Conservation (phyloP, 2,329 filamentous ascomycete genomes). For the Alternaria alternata region DNA sequence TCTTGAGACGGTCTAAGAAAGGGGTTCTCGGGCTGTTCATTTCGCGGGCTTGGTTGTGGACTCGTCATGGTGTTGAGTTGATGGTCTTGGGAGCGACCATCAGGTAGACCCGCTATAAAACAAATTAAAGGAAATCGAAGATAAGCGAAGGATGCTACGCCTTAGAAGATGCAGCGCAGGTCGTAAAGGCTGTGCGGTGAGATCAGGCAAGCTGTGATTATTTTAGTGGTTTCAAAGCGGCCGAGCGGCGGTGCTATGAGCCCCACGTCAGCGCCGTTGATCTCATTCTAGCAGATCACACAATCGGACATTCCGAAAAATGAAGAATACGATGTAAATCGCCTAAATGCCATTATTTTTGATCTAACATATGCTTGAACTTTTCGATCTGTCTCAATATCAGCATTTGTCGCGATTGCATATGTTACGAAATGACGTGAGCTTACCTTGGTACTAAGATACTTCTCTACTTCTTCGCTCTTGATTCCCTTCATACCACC, state of each 20-base stretch:
- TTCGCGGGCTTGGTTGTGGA: slow-evolving; percentile 1
- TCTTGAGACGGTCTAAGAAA: slow-evolving; percentile 13
- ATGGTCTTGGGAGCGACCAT: neutral
- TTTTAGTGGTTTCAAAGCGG: slow-evolving; percentile 10
- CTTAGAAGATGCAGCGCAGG: neutral
- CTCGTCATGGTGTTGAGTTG: slow-evolving; percentile 6
- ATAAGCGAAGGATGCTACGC: slow-evolving; percentile 1
- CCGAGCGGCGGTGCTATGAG: neutral
- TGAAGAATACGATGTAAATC: neutral
- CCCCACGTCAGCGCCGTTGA: slow-evolving; percentile 10
- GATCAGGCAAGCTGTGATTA: slow-evolving; percentile 4
- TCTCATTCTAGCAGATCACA: neutral
- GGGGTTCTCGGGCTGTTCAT: slow-evolving; percentile 6
- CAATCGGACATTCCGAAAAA: neutral
- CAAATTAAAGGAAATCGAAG: neutral
- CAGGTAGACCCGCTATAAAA: neutral
- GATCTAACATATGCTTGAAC: slow-evolving; percentile 61
- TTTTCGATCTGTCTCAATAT: slow-evolving; percentile 56
- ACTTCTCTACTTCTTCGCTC: slow-evolving; percentile 90
- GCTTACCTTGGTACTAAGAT: slow-evolving; percentile 90
- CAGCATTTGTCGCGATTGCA: slow-evolving; percentile 12
- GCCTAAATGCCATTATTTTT: slow-evolving; percentile 10
- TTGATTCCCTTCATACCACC: slow-evolving; percentile 80
- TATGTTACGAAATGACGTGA: slow-evolving; percentile 13
- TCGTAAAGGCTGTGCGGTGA: slow-evolving; percentile 5